Evolutionary conservation across 257 asterid species (phyloP).

Genomic region (Solanum lycopersicoides): DNA sequence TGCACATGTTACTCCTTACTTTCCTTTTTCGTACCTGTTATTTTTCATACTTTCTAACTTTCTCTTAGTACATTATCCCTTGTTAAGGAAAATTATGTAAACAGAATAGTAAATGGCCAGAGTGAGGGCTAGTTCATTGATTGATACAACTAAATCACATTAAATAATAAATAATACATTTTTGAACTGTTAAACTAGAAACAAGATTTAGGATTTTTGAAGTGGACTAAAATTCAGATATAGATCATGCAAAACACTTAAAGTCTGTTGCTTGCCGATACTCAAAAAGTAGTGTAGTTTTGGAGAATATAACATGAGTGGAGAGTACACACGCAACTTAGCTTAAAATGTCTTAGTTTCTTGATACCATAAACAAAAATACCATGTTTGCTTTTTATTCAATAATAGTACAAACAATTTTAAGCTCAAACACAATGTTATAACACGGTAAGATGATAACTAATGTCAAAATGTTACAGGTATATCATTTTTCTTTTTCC

Average conservation of each 20-base stretch:
- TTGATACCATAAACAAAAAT: background rate
- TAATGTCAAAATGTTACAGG: background rate
- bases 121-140: too few relatives aligned
- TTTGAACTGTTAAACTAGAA: too few relatives aligned
- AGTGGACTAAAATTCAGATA: background rate
- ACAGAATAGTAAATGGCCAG: too few relatives aligned
- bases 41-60: too few relatives aligned
- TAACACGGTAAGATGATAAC: background rate
- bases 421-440: background rate
- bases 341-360: background rate
- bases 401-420: background rate
- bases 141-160: too few relatives aligned
- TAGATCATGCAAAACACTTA: background rate
- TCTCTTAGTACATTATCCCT: too few relatives aligned
- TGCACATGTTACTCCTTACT: too few relatives aligned
- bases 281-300: too few relatives aligned
- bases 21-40: too few relatives aligned
- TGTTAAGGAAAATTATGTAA: too few relatives aligned
- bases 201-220: background rate
- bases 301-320: background rate
- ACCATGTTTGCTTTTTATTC: background rate
- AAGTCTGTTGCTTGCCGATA: too few relatives aligned
- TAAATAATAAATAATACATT: too few relatives aligned
- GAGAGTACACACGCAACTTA: background rate
- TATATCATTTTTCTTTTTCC: background rate